Base-by-base conservation (phyloP, 2,329 filamentous ascomycete genomes). In the Fusarium sp. region DNA sequence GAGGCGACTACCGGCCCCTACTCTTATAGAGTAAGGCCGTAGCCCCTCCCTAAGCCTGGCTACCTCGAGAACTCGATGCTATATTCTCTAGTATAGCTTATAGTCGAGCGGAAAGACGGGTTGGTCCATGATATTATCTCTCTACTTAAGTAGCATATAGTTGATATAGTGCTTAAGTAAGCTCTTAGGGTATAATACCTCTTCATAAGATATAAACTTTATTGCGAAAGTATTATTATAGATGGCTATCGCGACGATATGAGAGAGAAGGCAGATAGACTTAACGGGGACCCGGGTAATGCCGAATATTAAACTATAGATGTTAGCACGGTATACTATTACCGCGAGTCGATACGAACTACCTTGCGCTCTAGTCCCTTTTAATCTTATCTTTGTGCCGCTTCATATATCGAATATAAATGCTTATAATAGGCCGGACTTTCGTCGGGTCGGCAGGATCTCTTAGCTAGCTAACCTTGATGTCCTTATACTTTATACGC, bases 251-350 rank as follows among this genome's bases (percentile, higher is more conserved):
- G 18, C 45, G 18, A 62, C n/a, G 34, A 62, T 47, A 3, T 47
- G 29, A 24, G 59, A 47, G 24, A 62, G 42, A n/a, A 62, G 42
- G 31, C 29, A 62, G 20, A 62, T 29, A 34, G 40, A 42, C 40
- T 47, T 62, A 8, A 47, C 16, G 29, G 59, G 59, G 42, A 62
- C 59, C 29, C 59, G n/a, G 40, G 59, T 62, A 5, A 62, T 62
- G 42, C 42, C 31, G 18, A 62, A 62, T 16, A 11, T 62, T 7
- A 62, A 62, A 47, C 59, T 62, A 5, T 10, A 45, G 37, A 45
- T 10, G 13, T 62, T 37, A 62, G 40, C 45, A 47, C 2, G 13
- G 59, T 13, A 24, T 24, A 47, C 10, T n/a, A 2, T n/a, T 45
- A 18, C 24, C n/a, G 37, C 57, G 27, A 24, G 0, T 60, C 37